phyloP scores from a whole-genome alignment of 345 rosid species.

The Schrenkiella parvula region DNA sequence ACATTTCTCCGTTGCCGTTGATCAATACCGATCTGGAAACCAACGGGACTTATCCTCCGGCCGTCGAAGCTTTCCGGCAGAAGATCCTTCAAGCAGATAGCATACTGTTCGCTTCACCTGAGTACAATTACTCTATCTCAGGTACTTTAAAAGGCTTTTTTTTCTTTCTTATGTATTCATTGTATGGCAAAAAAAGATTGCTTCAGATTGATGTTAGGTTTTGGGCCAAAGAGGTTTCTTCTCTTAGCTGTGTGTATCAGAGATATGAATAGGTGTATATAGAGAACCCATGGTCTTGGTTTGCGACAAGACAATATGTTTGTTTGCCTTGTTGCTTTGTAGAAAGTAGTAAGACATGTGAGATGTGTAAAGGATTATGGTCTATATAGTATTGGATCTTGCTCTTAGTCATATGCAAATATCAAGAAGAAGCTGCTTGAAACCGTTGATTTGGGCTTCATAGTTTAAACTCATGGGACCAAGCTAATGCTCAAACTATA shows the following conservation, averaged over 20 bases:
- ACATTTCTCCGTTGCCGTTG: constrained; percentile 61
- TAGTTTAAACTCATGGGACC: not conserved
- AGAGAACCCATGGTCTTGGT: not conserved
- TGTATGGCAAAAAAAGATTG: not conserved
- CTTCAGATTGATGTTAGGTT: not conserved
- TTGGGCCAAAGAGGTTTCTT: not conserved
- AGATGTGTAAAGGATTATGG: not conserved
- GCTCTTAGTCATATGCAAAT: not conserved
- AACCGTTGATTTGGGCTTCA: not conserved
- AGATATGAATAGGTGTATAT: not conserved
- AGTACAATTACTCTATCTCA: constrained; percentile 67
- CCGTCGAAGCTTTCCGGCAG: constrained; percentile 61
- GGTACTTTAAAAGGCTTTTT: constrained; percentile 30
- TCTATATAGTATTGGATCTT: not conserved
- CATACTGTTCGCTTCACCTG: constrained; percentile 78
- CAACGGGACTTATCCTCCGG: constrained; percentile 53
- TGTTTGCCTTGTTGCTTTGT: not conserved
- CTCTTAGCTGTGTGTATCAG: not conserved
- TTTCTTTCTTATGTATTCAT: too few relatives aligned
- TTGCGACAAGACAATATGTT: not conserved
- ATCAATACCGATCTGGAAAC: constrained; percentile 66
- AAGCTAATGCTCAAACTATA: not conserved
- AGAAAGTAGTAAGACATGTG: not conserved
- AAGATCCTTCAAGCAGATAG: constrained; percentile 60
- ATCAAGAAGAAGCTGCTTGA: not conserved